phyloP scores from a whole-genome alignment of 1,284 basidiomycete species.

The Apiotrichum montevideense region DNA sequence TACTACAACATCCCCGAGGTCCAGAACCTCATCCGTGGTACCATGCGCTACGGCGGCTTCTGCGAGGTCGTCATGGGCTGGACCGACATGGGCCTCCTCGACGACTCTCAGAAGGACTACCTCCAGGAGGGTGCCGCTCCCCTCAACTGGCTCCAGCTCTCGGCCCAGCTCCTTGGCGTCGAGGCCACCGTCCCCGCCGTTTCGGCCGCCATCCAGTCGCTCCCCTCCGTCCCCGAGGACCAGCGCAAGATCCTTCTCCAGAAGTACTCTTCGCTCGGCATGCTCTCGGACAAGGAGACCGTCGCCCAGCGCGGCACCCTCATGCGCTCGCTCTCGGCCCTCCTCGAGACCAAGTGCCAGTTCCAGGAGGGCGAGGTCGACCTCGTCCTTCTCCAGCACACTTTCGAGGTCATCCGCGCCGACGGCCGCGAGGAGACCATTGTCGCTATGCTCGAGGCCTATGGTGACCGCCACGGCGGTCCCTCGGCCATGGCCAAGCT shows the following conservation, averaged over 20 bases:
- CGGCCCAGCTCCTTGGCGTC: constrained; percentile 69
- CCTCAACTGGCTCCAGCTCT: constrained; percentile 76
- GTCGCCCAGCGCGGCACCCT: constrained; percentile 68
- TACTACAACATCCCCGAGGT: constrained; percentile 92
- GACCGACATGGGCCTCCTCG: constrained; percentile 82
- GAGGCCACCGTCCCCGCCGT: constrained; percentile 67
- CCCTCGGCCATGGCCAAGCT: constrained; percentile 90
- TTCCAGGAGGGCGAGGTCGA: constrained; percentile 89
- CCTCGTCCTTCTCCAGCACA: constrained; percentile 96
- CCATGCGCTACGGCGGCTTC: constrained; percentile 95
- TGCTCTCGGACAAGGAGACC: constrained; percentile 66
- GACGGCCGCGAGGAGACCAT: constrained; percentile 80
- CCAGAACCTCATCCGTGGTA: constrained; percentile 86
- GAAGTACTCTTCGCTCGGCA: constrained; percentile 87
- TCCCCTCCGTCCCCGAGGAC: constrained; percentile 66
- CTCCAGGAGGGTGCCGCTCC: constrained; percentile 55
- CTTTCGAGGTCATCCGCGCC: constrained; percentile 80
- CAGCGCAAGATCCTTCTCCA: constrained; percentile 74
- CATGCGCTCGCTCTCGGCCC: constrained; percentile 89
- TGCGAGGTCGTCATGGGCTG: constrained; percentile 90
- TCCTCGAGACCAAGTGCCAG: constrained; percentile 84
- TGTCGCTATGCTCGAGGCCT: constrained; percentile 87
- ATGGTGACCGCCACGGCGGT: constrained; percentile 70
- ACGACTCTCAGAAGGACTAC: constrained; percentile 71
- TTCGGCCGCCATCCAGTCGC: constrained; percentile 61